Base-by-base conservation (phyloP, 1,139 yeast genomes). In the Entelexis paramagnoliae region DNA sequence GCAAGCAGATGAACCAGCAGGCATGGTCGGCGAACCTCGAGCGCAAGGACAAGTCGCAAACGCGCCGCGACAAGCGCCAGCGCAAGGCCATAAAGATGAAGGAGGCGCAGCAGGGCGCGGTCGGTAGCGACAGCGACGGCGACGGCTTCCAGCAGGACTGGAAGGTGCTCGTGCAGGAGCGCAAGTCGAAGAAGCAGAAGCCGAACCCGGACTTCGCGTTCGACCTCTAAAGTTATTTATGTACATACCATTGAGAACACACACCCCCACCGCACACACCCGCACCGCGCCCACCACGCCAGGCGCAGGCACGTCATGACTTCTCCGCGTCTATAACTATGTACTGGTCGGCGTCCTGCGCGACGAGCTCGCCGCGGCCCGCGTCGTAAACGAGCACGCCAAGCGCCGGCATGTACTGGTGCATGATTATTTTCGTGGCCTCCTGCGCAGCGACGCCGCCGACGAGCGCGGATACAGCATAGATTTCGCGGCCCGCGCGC, bases 391-490 rank as follows among this genome's bases (percentile, higher is more conserved):
- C 72, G 50, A 80, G 71, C 20, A 80, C 66, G 59, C 84, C 82
- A 57, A 81, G 81, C 45, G 84, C 63, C 1, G 95, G 89, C 5
- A 80, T 72, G 59, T 83, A 86, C 64, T 87, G 95, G 46, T 77
- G 76, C 2, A 94, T 77, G 14, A 82, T 64, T 2, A 82, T 61
- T 67, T 70, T 64, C 39, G 63, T 55, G 10, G 76, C 77, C 62
- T 87, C 96, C 63, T 87, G 95, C 17, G 87, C 79, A 0, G 79
- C 85, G 11, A 85, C 68, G 0, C 95, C 95, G 4, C 94, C 95
- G 60, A 84, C 68, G n/a, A 83, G 66, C 0, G 82, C 66, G 1
- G 78, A 66, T 13, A 75, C 72, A 55, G 76, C 76, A 50, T 74
- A 70, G 19, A 78, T 52, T 56, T 55, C 48, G 10, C 26, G 22